Evolutionary conservation across 208 protist genomes (phyloP).

Genomic region (Leishmania lainsoni): DNA sequence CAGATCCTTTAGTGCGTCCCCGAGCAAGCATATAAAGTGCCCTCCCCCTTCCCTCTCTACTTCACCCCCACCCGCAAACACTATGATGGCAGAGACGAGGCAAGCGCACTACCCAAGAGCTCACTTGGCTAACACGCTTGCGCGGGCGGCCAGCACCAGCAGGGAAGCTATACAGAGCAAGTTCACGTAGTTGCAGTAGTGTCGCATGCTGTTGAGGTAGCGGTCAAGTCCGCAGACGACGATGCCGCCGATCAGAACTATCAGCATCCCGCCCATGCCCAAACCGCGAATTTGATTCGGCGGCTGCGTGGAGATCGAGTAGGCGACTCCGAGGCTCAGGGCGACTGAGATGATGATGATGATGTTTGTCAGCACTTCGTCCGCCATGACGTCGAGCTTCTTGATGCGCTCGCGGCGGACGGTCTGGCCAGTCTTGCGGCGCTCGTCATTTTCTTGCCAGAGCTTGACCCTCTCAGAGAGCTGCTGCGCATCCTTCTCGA

Average conservation of each 20-base stretch:
- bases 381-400: constrained; percentile 31
- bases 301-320: constrained; percentile 36
- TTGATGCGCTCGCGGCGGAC: constrained; percentile 32
- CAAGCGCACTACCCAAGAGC: neutral
- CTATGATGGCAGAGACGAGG: neutral
- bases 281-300: constrained; percentile 56
- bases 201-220: constrained; percentile 14
- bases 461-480: constrained; percentile 31
- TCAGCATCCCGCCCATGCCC: constrained; percentile 35
- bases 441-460: constrained; percentile 39
- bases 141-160: constrained; percentile 20
- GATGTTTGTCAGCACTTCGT: constrained; percentile 53
- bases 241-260: constrained; percentile 38
- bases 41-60: neutral
- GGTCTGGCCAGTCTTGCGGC: constrained; percentile 23
- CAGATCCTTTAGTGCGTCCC: neutral
- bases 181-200: constrained; percentile 36
- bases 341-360: constrained; percentile 41
- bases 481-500: constrained; percentile 15
- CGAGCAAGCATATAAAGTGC: neutral
- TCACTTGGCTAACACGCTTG: constrained; percentile 26
- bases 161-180: constrained; percentile 13
- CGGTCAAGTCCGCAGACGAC: constrained; percentile 33
- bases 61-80: neutral
- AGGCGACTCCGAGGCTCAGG: constrained; percentile 26